phyloP scores from a whole-genome alignment of 768 basidiomycete genomes.

The Lentinula raphanica region DNA sequence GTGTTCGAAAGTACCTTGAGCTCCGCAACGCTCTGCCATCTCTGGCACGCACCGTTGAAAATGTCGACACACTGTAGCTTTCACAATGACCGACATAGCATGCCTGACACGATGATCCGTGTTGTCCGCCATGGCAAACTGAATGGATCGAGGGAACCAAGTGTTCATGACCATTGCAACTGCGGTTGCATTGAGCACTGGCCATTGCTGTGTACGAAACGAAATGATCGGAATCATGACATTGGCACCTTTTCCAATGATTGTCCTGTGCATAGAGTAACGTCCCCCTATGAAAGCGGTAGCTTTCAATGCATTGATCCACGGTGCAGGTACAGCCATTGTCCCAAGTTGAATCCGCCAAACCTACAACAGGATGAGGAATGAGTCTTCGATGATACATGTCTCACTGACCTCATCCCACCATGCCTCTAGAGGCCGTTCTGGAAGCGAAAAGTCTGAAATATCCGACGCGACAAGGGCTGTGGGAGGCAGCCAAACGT shows the following conservation, averaged over 20 bases:
- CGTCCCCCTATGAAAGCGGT: slow-evolving; percentile 51
- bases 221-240: slow-evolving; percentile 53
- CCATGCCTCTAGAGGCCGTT: slow-evolving; percentile 42
- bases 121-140: slow-evolving; percentile 31
- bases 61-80: slow-evolving; percentile 51
- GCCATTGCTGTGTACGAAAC: slow-evolving; percentile 64
- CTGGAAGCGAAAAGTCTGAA: slow-evolving; percentile 32
- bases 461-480: slow-evolving; percentile 46
- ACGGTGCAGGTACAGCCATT: slow-evolving; percentile 42
- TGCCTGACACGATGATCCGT: slow-evolving; percentile 46
- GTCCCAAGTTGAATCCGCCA: slow-evolving; percentile 54
- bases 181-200: slow-evolving; percentile 48
- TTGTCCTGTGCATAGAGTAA: slow-evolving; percentile 51
- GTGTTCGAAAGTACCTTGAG: slow-evolving; percentile 60
- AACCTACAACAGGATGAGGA: slow-evolving; percentile 13
- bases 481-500: slow-evolving; percentile 44
- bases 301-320: slow-evolving; percentile 47
- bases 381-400: background rate
- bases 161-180: slow-evolving; percentile 46
- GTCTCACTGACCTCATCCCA: slow-evolving; percentile 34
- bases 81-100: slow-evolving; percentile 50
- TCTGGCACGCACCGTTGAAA: slow-evolving; percentile 45
- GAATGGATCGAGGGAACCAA: slow-evolving; percentile 36
- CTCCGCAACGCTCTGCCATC: slow-evolving; percentile 61
- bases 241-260: slow-evolving; percentile 36